Conservation (phyloP, 176 grass and related monocot species). For the Musa acuminata region DNA sequence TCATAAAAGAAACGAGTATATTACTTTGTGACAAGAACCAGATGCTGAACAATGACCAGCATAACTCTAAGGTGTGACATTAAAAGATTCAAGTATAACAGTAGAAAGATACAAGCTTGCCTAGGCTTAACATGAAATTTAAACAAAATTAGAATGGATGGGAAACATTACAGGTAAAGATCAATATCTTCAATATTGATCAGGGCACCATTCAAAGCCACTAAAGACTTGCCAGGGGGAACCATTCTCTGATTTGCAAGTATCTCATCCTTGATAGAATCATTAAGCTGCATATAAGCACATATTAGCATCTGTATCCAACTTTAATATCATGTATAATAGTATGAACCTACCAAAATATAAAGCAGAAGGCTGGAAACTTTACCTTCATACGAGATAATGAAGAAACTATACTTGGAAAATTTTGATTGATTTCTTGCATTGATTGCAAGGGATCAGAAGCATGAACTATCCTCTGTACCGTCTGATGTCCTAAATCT, state of each 20-base stretch:
- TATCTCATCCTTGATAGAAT: slow-evolving; percentile 86
- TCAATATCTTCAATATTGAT: slow-evolving; percentile 98
- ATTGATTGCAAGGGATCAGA: slow-evolving; percentile 95
- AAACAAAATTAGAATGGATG: neutral
- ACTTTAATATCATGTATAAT: slow-evolving; percentile 10
- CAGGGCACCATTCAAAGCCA: slow-evolving; percentile 97
- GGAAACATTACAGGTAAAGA: slow-evolving; percentile 75
- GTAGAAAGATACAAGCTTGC: neutral
- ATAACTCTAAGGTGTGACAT: too few relatives aligned
- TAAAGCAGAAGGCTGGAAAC: neutral
- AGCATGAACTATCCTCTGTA: slow-evolving; percentile 86
- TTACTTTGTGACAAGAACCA: too few relatives aligned
- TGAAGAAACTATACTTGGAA: slow-evolving; percentile 92
- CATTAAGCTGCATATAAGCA: slow-evolving; percentile 52
- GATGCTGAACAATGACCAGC: neutral
- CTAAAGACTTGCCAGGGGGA: slow-evolving; percentile 91
- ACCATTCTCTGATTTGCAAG: slow-evolving; percentile 94
- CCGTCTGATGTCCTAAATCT: slow-evolving; percentile 98
- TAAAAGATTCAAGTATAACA: neutral
- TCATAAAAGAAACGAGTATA: too few relatives aligned
- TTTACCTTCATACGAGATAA: slow-evolving; percentile 92
- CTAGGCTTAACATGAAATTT: neutral
- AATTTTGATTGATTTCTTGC: slow-evolving; percentile 99
- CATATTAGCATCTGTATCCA: slow-evolving; percentile 14
- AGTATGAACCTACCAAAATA: neutral